These are phyloP conservation scores for Lactarius sp. DNA, from an alignment of 768 basidiomycete species.

Conservation along the genomic window DNA sequence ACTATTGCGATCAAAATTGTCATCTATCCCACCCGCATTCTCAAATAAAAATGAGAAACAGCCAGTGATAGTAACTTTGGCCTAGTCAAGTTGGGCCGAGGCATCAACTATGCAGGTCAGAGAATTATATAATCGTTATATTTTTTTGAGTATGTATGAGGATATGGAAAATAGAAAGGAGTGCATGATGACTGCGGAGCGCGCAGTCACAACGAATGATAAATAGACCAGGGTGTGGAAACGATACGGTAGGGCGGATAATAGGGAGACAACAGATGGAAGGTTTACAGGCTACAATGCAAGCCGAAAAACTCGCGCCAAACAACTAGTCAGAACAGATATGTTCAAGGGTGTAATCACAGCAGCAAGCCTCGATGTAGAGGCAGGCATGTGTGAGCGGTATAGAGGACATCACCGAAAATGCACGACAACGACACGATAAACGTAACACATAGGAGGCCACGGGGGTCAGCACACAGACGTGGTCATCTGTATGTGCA, in stretches of 20 bases:
- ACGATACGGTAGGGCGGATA: not conserved
- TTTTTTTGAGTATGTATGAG: conserved; percentile 10
- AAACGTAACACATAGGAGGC: not conserved
- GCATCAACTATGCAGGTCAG: not conserved
- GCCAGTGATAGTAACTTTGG: too few species aligned
- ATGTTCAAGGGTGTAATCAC: conserved; percentile 15
- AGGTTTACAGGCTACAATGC: conserved; percentile 19
- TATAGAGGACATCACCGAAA: conserved; percentile 5
- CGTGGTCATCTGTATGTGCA: conserved; percentile 11
- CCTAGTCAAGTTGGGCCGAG: too few species aligned
- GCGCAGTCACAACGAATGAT: conserved; percentile 9
- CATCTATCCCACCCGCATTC: too few species aligned
- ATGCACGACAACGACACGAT: conserved; percentile 1
- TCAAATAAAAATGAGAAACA: too few species aligned
- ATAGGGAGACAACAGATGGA: conserved; percentile 1
- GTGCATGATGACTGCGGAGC: not conserved
- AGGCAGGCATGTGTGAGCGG: conserved; percentile 7
- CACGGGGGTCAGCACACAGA: not conserved
- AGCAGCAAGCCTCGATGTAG: not conserved
- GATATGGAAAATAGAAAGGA: not conserved
- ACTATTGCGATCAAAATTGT: too few species aligned
- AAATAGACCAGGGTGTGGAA: conserved; percentile 8
- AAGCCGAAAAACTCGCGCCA: conserved; percentile 6
- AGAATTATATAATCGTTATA: conserved; percentile 15
- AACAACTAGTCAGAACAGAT: conserved; percentile 21